phyloP scores from a whole-genome alignment of 1,284 basidiomycete genomes.

The Cryptococcus sp. region DNA sequence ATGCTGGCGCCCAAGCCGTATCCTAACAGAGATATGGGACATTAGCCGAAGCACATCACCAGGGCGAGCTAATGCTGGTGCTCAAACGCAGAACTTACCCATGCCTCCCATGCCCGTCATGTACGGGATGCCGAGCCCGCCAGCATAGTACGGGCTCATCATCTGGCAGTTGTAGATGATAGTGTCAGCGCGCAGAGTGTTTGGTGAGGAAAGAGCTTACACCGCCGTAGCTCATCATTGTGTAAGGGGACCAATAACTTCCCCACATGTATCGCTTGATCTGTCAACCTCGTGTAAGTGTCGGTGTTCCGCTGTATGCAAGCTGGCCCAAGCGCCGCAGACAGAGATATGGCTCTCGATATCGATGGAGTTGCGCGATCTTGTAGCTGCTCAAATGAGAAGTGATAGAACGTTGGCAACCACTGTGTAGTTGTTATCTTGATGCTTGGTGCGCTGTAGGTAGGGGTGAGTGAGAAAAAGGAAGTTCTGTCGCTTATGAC shows the following conservation, averaged over 20 bases:
- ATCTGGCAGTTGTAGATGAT: conserved; percentile 6
- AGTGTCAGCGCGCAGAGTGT: not conserved
- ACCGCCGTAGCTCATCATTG: conserved; percentile 9
- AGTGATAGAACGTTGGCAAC: no score
- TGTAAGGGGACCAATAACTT: conserved; percentile 19
- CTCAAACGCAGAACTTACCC: conserved; percentile 20
- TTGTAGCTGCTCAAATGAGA: no score
- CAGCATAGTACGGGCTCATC: conserved; percentile 42
- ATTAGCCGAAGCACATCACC: not conserved
- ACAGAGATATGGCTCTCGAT: no score
- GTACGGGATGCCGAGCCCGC: conserved; percentile 41
- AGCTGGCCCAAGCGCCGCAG: no score
- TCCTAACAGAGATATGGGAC: conserved; percentile 10
- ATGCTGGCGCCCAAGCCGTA: conserved; percentile 31
- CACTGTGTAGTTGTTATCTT: no score
- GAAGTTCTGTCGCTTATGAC: no score
- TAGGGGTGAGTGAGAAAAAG: no score
- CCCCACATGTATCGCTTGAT: conserved; percentile 14
- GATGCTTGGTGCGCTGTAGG: no score
- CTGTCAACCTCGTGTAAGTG: not conserved
- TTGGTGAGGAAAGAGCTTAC: not conserved
- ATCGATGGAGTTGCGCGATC: no score
- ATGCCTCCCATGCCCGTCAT: conserved; percentile 35
- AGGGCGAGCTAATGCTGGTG: not conserved
- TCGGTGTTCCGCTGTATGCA: no score